phyloP scores from a whole-genome alignment of 2,329 filamentous ascomycete species.

The Monilinia laxa region DNA sequence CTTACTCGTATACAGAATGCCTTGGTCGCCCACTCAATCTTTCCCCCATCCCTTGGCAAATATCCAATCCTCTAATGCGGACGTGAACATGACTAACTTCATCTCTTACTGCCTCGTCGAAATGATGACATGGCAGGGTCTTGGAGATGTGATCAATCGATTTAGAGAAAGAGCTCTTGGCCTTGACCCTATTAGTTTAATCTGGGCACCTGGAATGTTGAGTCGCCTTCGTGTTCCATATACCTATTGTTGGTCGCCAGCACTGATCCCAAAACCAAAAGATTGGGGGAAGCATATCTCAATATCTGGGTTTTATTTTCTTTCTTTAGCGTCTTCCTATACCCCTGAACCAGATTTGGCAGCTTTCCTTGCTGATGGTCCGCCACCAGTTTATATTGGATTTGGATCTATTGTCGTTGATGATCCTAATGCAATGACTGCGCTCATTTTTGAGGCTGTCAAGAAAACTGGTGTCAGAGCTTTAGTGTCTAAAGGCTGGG shows the following conservation, averaged over 20 bases:
- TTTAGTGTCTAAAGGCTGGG: conserved; percentile 85
- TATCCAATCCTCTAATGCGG: conserved; percentile 62
- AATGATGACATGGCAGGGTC: conserved; percentile 71
- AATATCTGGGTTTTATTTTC: conserved; percentile 75
- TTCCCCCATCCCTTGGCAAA: conserved; percentile 72
- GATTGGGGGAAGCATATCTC: conserved; percentile 74
- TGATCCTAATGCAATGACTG: conserved; percentile 68
- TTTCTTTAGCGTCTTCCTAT: conserved; percentile 65
- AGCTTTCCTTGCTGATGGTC: conserved; percentile 64
- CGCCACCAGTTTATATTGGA: conserved; percentile 76
- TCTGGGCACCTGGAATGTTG: conserved; percentile 80
- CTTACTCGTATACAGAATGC: conserved; percentile 50
- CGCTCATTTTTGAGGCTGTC: conserved; percentile 70
- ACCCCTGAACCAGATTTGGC: conserved; percentile 64
- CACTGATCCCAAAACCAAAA: conserved; percentile 73
- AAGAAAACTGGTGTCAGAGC: conserved; percentile 68
- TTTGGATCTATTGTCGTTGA: conserved; percentile 83
- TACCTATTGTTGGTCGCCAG: conserved; percentile 87
- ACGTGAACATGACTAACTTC: conserved; percentile 64
- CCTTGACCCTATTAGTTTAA: conserved; percentile 72
- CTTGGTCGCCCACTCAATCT: conserved; percentile 67
- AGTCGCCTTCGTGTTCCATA: conserved; percentile 75
- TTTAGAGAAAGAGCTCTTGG: conserved; percentile 75
- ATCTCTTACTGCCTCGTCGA: conserved; percentile 69
- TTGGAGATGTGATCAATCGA: conserved; percentile 87